phyloP scores from a whole-genome alignment of 768 basidiomycete genomes.

The Suillus sp. region DNA sequence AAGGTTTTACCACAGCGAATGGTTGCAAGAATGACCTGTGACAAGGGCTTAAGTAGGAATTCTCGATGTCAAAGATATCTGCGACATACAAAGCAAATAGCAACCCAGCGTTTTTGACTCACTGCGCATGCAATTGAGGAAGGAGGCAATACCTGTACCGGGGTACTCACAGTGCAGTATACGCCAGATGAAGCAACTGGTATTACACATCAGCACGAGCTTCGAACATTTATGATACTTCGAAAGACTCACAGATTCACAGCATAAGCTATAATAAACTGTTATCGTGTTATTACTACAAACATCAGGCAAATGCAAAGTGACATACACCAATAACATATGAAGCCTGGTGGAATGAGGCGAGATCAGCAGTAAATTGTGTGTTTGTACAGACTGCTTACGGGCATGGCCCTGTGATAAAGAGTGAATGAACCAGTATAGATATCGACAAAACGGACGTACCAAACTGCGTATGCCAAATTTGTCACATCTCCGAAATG shows the following conservation, averaged over 20 bases:
- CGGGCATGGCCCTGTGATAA: conserved; percentile 17
- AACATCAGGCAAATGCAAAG: not conserved
- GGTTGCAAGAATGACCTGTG: conserved; percentile 14
- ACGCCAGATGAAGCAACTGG: conserved; percentile 24
- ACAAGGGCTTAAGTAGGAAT: not conserved
- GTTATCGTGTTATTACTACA: not conserved
- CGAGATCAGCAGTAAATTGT: not conserved
- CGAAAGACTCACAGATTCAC: conserved; percentile 10
- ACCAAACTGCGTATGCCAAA: conserved; percentile 18
- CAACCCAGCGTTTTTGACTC: conserved; percentile 15
- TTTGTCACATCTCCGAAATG: conserved; percentile 13
- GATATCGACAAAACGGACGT: not conserved
- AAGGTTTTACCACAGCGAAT: conserved; percentile 14
- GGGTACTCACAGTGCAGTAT: conserved; percentile 20
- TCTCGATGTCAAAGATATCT: not conserved
- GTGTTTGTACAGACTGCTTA: not conserved
- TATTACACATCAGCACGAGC: not conserved
- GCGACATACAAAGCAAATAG: conserved; percentile 17
- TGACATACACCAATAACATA: conserved; percentile 16
- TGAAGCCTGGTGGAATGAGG: conserved; percentile 5
- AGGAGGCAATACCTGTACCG: not conserved
- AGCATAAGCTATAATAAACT: conserved; percentile 13
- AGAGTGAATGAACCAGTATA: not conserved
- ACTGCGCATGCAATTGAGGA: conserved; percentile 9
- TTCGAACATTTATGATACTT: not conserved